These are phyloP conservation scores for Theobroma cacao DNA, from an alignment of 345 rosid genomes.

Conservation along the genomic window DNA sequence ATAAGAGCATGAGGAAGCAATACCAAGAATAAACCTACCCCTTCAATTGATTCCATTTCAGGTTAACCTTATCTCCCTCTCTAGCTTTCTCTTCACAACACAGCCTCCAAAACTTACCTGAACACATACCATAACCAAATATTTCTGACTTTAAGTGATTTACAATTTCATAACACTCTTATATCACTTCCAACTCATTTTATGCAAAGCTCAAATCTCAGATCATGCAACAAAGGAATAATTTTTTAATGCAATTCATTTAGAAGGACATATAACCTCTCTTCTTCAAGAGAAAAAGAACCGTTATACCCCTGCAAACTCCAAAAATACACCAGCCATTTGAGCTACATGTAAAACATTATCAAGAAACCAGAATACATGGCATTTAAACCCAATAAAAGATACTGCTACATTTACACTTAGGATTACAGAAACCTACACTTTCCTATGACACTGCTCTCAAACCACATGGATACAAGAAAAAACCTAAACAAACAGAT, in stretches of 20 bases:
- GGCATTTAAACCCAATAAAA: not conserved
- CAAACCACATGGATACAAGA: not conserved
- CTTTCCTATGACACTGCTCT: not conserved
- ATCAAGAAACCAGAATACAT: not conserved
- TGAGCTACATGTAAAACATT: not conserved
- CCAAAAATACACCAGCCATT: not conserved
- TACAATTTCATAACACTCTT: not conserved
- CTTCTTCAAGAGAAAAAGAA: not conserved
- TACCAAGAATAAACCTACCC: slow-evolving; percentile 23
- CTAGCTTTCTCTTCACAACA: slow-evolving; percentile 6
- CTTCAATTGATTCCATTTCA: slow-evolving; percentile 19
- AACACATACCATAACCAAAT: slow-evolving; percentile 23
- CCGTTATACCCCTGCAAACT: not conserved
- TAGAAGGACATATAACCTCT: not conserved
- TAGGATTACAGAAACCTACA: not conserved
- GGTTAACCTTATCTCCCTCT: slow-evolving; percentile 17
- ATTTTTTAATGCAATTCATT: not conserved
- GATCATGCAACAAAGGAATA: not conserved
- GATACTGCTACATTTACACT: not conserved
- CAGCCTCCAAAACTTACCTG: slow-evolving; percentile 20
- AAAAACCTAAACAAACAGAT: slow-evolving; percentile 9
- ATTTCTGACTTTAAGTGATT: not conserved
- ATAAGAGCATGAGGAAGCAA: slow-evolving; percentile 13
- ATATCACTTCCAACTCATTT: not conserved
- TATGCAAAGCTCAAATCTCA: not conserved